Evolutionary conservation across 2,329 filamentous ascomycete genomes (phyloP), one percentile per base, ranked within the genome.

Genomic region (Fusarium albidum): DNA sequence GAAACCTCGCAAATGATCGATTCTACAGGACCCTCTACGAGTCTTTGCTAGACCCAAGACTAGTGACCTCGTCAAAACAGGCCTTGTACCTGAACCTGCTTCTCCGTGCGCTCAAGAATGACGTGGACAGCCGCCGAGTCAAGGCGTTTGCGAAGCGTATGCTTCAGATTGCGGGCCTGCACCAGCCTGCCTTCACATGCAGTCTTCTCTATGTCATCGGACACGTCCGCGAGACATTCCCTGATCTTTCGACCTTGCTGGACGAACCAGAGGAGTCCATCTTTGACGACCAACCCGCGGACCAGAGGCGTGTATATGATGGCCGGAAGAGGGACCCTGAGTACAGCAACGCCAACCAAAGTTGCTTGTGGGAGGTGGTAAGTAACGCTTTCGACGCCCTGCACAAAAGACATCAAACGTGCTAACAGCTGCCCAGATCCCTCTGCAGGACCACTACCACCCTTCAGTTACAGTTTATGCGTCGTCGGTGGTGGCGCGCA

Each of bases 11-110:
- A 5, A 88, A 89, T 11, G 95, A 99, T 68, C 85, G 95, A 55
- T 99, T 96, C 77, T 99, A 98, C 77, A 85, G 92, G 43, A 96
- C 93, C 9, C 79, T 99, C 3, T 99, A 99, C 73, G 95, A 99
- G 75, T 97, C 93, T 8, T 80, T 99, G 18, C 77, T 98, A 27
- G 95, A 99, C 68, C 92, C 93, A 4, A 89, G 95, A 28, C 84
- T 99, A 6, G 81, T 92, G 47, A 89, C 85, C 2, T 96, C 94
- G 6, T 98, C 94, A 3, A 99, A 99, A 75, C 94, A 99, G 71
- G 88, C 94, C 28, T 83, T 99, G 65, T 99, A 97, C 69, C 82
- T 99, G 56, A 99, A 99, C 69, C 81, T 99, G 13, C 77, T 99
- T 5, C 95, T 93, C 73, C 88, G 91, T 63, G 86, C 94, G 11